Evolutionary conservation across 768 basidiomycete genomes (phyloP).

Genomic region (Leccinum broughii): DNA sequence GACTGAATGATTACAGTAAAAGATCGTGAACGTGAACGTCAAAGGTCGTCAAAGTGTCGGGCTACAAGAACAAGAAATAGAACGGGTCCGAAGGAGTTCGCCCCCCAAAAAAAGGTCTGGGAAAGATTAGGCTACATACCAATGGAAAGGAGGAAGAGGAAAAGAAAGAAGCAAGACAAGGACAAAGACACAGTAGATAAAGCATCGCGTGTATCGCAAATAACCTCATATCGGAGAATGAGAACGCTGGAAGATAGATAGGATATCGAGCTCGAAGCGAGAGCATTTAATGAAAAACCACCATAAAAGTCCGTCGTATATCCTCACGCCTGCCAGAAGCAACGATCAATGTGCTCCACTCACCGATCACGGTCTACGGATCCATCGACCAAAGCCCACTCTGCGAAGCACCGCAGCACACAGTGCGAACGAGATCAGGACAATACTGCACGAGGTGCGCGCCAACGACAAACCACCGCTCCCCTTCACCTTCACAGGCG

Average conservation of each 20-base stretch:
- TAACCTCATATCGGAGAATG: not conserved
- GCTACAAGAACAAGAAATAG: not conserved
- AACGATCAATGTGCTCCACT: not conserved
- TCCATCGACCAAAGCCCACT: conserved; percentile 26
- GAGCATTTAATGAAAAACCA: not conserved
- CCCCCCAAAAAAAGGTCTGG: not conserved
- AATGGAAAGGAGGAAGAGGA: not conserved
- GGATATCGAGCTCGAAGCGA: conserved; percentile 1
- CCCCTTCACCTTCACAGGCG: conserved; percentile 13
- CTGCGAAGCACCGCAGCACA: conserved; percentile 30
- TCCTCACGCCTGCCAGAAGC: not conserved
- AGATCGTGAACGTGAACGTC: not conserved
- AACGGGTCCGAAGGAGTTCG: not conserved
- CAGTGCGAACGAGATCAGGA: conserved; percentile 30
- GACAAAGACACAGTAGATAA: not conserved
- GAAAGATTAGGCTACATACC: not conserved
- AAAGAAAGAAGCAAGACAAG: not conserved
- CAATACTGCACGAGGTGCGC: conserved; percentile 24
- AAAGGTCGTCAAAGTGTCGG: conserved; percentile 7
- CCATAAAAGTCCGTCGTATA: not conserved
- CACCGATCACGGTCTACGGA: conserved; percentile 22
- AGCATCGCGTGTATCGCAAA: not conserved
- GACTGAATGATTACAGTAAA: not conserved
- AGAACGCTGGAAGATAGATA: not conserved
- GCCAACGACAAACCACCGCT: conserved; percentile 1